Percentiles rank a stretch among this genome's conserved stretches.
phyloP scores from a whole-genome alignment of 352 stramenopile species.

The Pythium chondricola region DNA sequence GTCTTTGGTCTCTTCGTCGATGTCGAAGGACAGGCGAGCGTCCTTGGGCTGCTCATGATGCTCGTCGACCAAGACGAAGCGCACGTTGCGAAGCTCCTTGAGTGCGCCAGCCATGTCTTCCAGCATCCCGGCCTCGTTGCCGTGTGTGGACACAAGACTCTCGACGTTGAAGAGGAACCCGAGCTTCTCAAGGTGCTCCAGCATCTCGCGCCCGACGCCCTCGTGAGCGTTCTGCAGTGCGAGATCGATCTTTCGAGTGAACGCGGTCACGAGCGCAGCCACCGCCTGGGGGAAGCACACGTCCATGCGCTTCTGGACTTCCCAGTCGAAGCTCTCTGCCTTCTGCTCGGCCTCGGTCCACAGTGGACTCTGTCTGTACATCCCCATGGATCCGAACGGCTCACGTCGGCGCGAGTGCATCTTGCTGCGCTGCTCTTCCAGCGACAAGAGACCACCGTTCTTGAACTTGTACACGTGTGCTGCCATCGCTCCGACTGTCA shows the following conservation, averaged over 20 bases:
- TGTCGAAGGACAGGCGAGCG: constrained; percentile 48
- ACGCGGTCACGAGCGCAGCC: constrained; percentile 70
- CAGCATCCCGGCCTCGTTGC: constrained; percentile 85
- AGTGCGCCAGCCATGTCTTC: constrained; percentile 82
- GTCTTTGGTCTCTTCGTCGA: constrained; percentile 70
- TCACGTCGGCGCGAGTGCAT: constrained; percentile 58
- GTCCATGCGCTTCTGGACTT: constrained; percentile 78
- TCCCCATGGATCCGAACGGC: constrained; percentile 29
- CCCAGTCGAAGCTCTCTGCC: constrained; percentile 65
- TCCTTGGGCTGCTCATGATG: constrained; percentile 40
- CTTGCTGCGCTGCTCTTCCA: constrained; percentile 71
- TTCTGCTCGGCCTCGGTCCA: constrained; percentile 85
- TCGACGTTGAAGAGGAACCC: constrained; percentile 83
- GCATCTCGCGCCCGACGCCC: constrained; percentile 46
- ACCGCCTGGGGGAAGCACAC: constrained; percentile 80
- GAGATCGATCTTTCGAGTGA: constrained; percentile 76
- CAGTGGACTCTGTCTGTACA: constrained; percentile 58
- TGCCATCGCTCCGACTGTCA: constrained; percentile 83
- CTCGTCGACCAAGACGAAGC: constrained; percentile 76
- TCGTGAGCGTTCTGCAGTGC: constrained; percentile 48
- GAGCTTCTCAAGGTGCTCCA: constrained; percentile 72
- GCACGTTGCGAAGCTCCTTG: constrained; percentile 76
- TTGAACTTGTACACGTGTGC: constrained; percentile 88
- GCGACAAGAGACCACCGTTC: constrained; percentile 68
- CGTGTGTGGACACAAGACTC: constrained; percentile 79